Evolutionary conservation across 345 rosid species (phyloP).

Genomic region (Brassica juncea): DNA sequence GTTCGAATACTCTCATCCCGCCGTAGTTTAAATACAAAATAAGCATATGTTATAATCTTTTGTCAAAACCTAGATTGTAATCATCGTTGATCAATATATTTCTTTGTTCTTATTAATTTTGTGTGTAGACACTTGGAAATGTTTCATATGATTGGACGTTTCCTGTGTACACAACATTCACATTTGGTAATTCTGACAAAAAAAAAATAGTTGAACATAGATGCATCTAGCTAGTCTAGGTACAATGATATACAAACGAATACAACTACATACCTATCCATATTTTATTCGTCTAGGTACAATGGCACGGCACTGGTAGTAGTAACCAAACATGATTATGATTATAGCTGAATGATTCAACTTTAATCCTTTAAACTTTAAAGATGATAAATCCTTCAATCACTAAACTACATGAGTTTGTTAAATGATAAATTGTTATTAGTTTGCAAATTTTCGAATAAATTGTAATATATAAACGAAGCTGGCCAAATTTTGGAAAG

Average conservation of each 20-base stretch:
- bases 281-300: background rate
- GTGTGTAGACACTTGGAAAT: no score
- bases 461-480: background rate
- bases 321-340: background rate
- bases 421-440: background rate
- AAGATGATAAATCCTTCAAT: background rate
- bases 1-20: no score
- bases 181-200: background rate
- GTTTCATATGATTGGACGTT: no score
- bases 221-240: conserved; percentile 10
- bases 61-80: no score
- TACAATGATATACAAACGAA: conserved; percentile 4
- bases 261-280: background rate
- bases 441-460: background rate
- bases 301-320: background rate
- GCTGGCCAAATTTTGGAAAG: background rate
- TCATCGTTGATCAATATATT: no score
- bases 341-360: background rate
- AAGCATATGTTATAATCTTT: no score
- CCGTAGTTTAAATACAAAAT: no score
- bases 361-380: background rate
- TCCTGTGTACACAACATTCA: background rate
- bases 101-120: no score
- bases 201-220: background rate
- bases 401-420: background rate